Evolutionary conservation across 2,329 filamentous ascomycete genomes (phyloP), one percentile per base, ranked within the genome.

Genomic region (Cordyceps cateniannulata): DNA sequence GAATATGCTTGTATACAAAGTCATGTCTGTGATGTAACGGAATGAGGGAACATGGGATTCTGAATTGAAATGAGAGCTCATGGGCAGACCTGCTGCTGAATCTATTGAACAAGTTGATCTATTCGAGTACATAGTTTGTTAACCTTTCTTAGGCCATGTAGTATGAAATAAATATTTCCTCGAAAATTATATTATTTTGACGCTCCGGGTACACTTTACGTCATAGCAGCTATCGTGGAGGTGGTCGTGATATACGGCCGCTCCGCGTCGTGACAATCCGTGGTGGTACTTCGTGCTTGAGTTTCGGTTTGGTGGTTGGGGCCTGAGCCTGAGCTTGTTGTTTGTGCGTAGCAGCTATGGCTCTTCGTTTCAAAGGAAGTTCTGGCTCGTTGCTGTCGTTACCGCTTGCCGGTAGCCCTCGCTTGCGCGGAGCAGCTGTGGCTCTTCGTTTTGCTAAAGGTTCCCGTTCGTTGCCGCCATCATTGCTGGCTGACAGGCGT

Each of bases 91-190:
- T n/a, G n/a, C n/a, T n/a, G n/a, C 12, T 35, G 29, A 35, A 12
- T 35, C 29, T 35, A 35, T 35, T 35, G 29, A 35, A 35, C 29
- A 42, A n/a, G n/a, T n/a, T n/a, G n/a, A 45, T 47, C 52, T 44
- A n/a, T 60, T 48, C 27, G 53, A 56, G 51, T 56, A 56, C 49
- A 59, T 48, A 62, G 48, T 5, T 38, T 38, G 8, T 58, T 35
- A 53, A n/a, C 58, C 22, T 53, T 35, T 58, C 14, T 62, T 20
- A 56, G 25, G 47, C 40, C 53, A 40, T 27, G 49, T 52, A 48
- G 49, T 53, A 20, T 25, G 12, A 38, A 52, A 25, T 47, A 53
- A 50, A 24, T 22, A 50, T 40, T 25, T 35, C 6, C 10, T 35
- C 14, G 8, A 35, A 35, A 35, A n/a, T n/a, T n/a, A n/a, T n/a